These are phyloP conservation scores for Monosporascus sp. DNA, from an alignment of 2,329 filamentous ascomycete genomes.

Conservation along the genomic window DNA sequence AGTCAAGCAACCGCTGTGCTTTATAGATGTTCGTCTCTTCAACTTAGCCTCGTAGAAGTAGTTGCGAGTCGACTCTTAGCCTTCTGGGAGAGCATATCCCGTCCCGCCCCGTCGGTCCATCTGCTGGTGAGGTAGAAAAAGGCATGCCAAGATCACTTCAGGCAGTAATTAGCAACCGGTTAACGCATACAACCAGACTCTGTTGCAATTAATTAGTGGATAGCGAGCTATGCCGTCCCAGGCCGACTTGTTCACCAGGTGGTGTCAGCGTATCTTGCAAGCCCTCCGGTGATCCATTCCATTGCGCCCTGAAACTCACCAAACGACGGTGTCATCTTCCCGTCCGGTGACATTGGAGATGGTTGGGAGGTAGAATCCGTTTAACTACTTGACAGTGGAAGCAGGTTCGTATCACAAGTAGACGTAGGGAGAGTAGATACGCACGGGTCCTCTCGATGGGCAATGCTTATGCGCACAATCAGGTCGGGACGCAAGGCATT, in stretches of 20 bases:
- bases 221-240: constrained; percentile 8
- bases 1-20: constrained; percentile 1
- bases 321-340: not conserved
- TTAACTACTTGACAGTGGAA: too few species aligned
- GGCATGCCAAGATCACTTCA: constrained; percentile 3
- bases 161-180: constrained; percentile 1
- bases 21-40: constrained; percentile 8
- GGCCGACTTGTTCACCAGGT: not conserved
- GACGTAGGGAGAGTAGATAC: too few species aligned
- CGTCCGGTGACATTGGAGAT: too few species aligned
- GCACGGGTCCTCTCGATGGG: too few species aligned
- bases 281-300: not conserved
- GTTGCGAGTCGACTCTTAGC: constrained; percentile 4
- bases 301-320: not conserved
- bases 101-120: constrained; percentile 4
- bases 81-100: constrained; percentile 1
- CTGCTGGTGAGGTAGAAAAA: constrained; percentile 1
- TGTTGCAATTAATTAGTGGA: not conserved
- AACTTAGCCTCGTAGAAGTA: constrained; percentile 1
- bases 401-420: too few species aligned
- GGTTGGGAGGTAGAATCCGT: too few species aligned
- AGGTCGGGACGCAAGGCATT: too few species aligned
- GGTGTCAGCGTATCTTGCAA: not conserved
- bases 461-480: too few species aligned
- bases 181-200: constrained; percentile 6